phyloP scores from a whole-genome alignment of 805 yeast species.

The Deakozyma indianensis region DNA sequence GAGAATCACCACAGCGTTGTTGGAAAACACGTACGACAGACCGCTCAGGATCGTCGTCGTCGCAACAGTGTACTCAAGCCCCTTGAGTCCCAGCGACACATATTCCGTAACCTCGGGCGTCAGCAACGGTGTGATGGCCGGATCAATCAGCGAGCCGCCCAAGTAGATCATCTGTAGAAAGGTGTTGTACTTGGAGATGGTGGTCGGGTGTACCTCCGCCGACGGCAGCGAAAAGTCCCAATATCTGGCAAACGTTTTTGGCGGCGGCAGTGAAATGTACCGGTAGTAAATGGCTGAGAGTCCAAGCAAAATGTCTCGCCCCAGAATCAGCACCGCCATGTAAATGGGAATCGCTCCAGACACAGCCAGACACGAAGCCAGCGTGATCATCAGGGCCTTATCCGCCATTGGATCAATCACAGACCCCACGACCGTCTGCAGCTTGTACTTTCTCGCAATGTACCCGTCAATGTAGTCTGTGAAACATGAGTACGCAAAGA shows the following conservation, averaged over 20 bases:
- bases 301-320: slow-evolving; percentile 67
- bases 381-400: slow-evolving; percentile 72
- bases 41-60: slow-evolving; percentile 70
- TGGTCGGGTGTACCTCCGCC: slow-evolving; percentile 79
- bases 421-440: slow-evolving; percentile 75
- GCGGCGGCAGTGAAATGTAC: slow-evolving; percentile 58
- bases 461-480: slow-evolving; percentile 90
- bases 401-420: slow-evolving; percentile 94
- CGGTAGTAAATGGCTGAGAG: slow-evolving; percentile 60
- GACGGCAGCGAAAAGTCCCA: slow-evolving; percentile 72
- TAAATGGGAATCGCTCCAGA: slow-evolving; percentile 50
- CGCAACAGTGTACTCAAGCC: slow-evolving; percentile 36
- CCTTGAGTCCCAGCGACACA: slow-evolving; percentile 14
- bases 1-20: slow-evolving; percentile 49
- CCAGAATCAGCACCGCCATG: slow-evolving; percentile 53
- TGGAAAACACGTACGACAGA: slow-evolving; percentile 55
- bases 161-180: slow-evolving; percentile 85
- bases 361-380: slow-evolving; percentile 64
- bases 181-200: slow-evolving; percentile 78
- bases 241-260: slow-evolving; percentile 55
- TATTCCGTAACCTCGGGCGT: slow-evolving; percentile 12
- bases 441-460: slow-evolving; percentile 68
- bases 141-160: slow-evolving; percentile 45
- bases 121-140: slow-evolving; percentile 29
- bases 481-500: slow-evolving; percentile 74